These are phyloP conservation scores for Cruciata laevipes DNA, from an alignment of 257 asterid species.

Conservation along the genomic window DNA sequence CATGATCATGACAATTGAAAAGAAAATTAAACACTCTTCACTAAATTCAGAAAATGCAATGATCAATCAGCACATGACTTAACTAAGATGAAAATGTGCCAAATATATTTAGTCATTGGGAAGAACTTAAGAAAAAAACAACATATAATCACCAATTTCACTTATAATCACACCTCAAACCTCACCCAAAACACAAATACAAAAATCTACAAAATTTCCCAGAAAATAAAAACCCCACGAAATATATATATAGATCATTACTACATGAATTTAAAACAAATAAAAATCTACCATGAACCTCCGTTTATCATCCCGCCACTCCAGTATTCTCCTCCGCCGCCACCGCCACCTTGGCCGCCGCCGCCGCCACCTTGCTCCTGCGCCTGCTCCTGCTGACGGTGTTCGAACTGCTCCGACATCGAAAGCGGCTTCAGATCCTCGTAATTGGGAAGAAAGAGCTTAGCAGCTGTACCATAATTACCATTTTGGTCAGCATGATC, in stretches of 20 bases:
- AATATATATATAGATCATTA: too few relatives aligned
- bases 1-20: background rate
- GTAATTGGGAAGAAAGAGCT: conserved; percentile 37
- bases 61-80: background rate
- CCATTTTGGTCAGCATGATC: conserved; percentile 9
- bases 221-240: background rate
- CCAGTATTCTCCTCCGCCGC: conserved; percentile 18
- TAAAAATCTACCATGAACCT: conserved; percentile 1
- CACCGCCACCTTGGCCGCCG: conserved; percentile 44
- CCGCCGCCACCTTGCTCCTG: conserved; percentile 30
- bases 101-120: background rate
- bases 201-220: background rate
- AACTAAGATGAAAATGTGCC: background rate
- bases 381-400: conserved; percentile 25
- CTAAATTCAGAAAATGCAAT: background rate
- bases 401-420: background rate
- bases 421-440: conserved; percentile 48
- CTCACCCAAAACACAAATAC: conserved; percentile 5
- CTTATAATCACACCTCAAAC: conserved; percentile 8
- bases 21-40: background rate
- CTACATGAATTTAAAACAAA: background rate
- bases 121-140: background rate
- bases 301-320: conserved; percentile 8
- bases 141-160: background rate
- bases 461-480: conserved; percentile 23